These are phyloP conservation scores for Morella rubra DNA, from an alignment of 306 rosid species.

Conservation along the genomic window DNA sequence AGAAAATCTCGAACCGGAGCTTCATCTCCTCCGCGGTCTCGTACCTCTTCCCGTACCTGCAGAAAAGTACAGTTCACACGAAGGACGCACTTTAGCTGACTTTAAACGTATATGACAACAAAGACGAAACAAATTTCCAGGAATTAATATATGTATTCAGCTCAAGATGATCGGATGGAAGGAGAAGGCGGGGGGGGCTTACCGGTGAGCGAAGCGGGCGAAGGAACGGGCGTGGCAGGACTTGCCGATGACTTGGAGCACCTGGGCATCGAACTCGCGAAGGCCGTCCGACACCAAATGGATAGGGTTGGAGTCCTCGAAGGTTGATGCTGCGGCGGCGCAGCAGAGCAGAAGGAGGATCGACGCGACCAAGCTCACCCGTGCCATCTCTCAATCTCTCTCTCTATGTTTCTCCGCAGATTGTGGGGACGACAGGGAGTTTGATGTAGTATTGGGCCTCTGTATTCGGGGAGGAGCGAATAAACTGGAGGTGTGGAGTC, in stretches of 20 bases:
- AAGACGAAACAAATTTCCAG: not conserved
- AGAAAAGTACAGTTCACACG: not conserved
- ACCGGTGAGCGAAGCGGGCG: conserved; percentile 77
- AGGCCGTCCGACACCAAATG: conserved; percentile 54
- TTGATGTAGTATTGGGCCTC: not conserved
- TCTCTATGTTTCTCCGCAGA: not conserved
- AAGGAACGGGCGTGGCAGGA: conserved; percentile 56
- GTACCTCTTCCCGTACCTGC: conserved; percentile 63
- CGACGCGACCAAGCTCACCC: conserved; percentile 27
- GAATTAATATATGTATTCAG: not conserved
- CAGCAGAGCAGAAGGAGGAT: conserved; percentile 35
- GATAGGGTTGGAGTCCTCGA: conserved; percentile 79
- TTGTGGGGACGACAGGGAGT: not conserved
- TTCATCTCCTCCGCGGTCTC: conserved; percentile 65
- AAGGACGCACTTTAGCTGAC: not conserved
- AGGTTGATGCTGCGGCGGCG: conserved; percentile 49
- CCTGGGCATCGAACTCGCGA: conserved; percentile 46
- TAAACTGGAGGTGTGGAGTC: not conserved
- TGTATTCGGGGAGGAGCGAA: too few relatives aligned
- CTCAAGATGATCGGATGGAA: not conserved
- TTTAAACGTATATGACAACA: not conserved
- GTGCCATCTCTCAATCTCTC: conserved; percentile 52
- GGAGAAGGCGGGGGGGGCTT: not conserved
- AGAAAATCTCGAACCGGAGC: conserved; percentile 62
- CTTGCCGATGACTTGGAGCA: conserved; percentile 58